phyloP scores from a whole-genome alignment of 352 stramenopile genomes.

The Phytophthora tubulina region DNA sequence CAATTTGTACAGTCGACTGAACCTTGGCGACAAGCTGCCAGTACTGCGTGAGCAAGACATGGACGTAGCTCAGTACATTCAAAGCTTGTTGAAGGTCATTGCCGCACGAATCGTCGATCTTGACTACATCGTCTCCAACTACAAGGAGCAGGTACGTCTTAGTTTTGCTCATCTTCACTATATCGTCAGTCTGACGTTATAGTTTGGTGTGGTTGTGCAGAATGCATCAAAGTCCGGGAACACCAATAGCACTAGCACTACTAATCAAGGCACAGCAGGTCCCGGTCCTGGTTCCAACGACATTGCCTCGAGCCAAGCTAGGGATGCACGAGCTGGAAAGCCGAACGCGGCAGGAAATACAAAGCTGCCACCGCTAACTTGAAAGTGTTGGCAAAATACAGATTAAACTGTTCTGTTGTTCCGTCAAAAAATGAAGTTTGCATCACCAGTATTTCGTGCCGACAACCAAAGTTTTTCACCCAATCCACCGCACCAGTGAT shows the following conservation, averaged over 20 bases:
- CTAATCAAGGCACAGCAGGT: constrained; percentile 7
- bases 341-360: constrained; percentile 10
- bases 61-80: constrained; percentile 80
- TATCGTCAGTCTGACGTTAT: background rate
- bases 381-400: constrained; percentile 15
- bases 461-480: background rate
- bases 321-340: constrained; percentile 20
- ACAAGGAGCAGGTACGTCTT: constrained; percentile 58
- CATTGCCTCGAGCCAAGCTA: background rate
- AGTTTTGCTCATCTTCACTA: background rate
- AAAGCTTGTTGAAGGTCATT: constrained; percentile 82
- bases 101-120: constrained; percentile 83
- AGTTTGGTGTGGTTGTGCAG: constrained; percentile 11
- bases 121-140: constrained; percentile 86
- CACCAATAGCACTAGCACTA: constrained; percentile 32
- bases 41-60: constrained; percentile 80
- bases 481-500: no score
- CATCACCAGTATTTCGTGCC: background rate
- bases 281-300: constrained; percentile 8
- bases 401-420: background rate
- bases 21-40: constrained; percentile 77
- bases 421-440: no score
- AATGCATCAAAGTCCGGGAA: constrained; percentile 29
- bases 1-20: constrained; percentile 92
- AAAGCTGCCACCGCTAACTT: constrained; percentile 37